Base-by-base conservation (phyloP, 129 eudicot species). In the Dittrichia graveolens region DNA sequence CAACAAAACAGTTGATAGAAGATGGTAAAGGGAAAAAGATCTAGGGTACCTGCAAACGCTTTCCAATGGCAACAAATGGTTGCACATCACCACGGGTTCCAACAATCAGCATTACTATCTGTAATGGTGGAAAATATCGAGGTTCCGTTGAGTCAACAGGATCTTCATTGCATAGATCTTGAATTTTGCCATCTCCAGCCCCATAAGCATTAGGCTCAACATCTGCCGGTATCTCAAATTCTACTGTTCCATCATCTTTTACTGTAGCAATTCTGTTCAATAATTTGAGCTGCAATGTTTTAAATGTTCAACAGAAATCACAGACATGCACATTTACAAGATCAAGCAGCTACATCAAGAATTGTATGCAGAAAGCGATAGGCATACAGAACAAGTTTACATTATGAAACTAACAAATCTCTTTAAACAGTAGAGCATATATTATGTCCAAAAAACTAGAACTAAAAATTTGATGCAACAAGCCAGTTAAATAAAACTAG, bases 61-160 rank as follows among this genome's bases (percentile, higher is more conserved):
- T 95, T 37, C 96, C 99, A 67, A 95, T 90, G 63, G 99, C 99
- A 78, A 91, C 76, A 85, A 95, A 95, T 19, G 99, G 99, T 70
- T 95, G 99, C 67, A 95, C 99, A 78, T 95, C 99, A 56, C 99
- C 99, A 44, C 99, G 97, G 31, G 97, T 95, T 68, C 99, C 99
- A 76, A 95, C 99, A 52, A 95, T 90, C 73, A 95, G 96, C 85
- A 95, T 86, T 69, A 86, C 96, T 65, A 95, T 84, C 80, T 90
- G 97, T 75, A 95, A 43, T 16, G 99, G 99, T 65, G 91, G 97
- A 81, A 81, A 81, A 75, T 82, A 74, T 59, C 75, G 89, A 75
- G 91, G 89, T 60, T 90, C 99, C 16, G 83, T 65, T 31, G 83
- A 76, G 76, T 90, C 96, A 67, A 84, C 83, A 73, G 81, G 69